Conservation (phyloP, 768 basidiomycete species). For the Russula dissimulans region DNA sequence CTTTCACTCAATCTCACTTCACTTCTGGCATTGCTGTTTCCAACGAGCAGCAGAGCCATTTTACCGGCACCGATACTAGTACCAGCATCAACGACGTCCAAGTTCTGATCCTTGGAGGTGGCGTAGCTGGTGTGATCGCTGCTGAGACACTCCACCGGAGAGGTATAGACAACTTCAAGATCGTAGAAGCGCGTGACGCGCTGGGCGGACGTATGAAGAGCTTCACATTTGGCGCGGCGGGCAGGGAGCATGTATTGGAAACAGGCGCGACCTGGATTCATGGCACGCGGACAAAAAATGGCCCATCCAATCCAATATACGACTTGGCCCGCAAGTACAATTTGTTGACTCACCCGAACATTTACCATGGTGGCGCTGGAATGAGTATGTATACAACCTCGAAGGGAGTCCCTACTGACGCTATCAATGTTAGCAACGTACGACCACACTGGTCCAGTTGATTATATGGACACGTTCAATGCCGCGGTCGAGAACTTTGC, state of each 20-base stretch:
- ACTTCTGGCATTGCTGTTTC: conserved; percentile 3
- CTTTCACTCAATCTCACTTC: background rate
- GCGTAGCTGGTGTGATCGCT: conserved; percentile 56
- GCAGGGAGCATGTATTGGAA: conserved; percentile 39
- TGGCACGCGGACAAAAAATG: conserved; percentile 38
- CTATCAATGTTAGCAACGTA: conserved; percentile 36
- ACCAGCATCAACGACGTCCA: conserved; percentile 24
- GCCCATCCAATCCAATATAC: conserved; percentile 52
- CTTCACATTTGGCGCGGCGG: conserved; percentile 33
- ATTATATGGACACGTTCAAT: conserved; percentile 40
- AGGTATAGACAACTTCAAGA: conserved; percentile 48
- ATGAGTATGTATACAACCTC: conserved; percentile 30
- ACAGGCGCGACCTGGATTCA: conserved; percentile 53
- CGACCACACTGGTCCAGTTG: conserved; percentile 39
- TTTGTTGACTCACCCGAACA: conserved; percentile 36
- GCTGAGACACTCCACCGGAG: conserved; percentile 48
- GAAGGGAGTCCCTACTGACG: background rate
- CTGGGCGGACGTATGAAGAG: conserved; percentile 55
- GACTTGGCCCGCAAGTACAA: conserved; percentile 47
- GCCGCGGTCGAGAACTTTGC: conserved; percentile 33
- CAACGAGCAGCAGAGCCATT: background rate
- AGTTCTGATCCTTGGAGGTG: conserved; percentile 57
- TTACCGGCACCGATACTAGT: conserved; percentile 6
- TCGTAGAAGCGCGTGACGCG: conserved; percentile 49
- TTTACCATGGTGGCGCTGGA: conserved; percentile 29